These are phyloP conservation scores for Acer saccharum DNA, from an alignment of 345 rosid genomes.

Conservation along the genomic window DNA sequence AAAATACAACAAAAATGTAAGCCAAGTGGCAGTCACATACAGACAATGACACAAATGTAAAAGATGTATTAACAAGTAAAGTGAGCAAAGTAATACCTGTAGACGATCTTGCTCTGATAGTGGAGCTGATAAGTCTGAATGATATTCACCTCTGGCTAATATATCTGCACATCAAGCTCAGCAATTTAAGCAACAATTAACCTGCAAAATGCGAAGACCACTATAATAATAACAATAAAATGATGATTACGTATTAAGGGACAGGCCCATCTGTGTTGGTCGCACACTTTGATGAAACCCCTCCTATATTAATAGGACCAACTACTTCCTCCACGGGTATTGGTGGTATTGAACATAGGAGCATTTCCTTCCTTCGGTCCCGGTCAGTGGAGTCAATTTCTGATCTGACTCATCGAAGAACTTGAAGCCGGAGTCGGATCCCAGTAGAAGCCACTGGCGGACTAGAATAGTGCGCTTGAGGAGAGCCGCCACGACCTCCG, in stretches of 20 bases:
- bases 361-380: too few species aligned
- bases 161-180: conserved; percentile 47
- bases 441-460: too few species aligned
- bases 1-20: neutral
- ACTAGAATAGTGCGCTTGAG: too few species aligned
- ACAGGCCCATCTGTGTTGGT: conserved; percentile 75
- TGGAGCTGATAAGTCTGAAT: conserved; percentile 38
- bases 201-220: neutral
- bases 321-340: conserved; percentile 45
- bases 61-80: neutral
- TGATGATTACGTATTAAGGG: conserved; percentile 58
- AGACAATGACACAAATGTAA: neutral
- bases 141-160: conserved; percentile 58
- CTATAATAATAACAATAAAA: too few species aligned
- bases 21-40: neutral
- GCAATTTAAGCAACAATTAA: neutral
- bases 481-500: too few species aligned
- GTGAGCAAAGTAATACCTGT: conserved; percentile 37
- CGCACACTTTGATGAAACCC: conserved; percentile 75
- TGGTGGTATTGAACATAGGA: too few species aligned
- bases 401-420: too few species aligned
- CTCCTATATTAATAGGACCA: conserved; percentile 68
- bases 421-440: too few species aligned
- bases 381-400: too few species aligned
- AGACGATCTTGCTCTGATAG: conserved; percentile 54